Conservation (phyloP, 257 asterid genomes). For the Datura wrightii region DNA sequence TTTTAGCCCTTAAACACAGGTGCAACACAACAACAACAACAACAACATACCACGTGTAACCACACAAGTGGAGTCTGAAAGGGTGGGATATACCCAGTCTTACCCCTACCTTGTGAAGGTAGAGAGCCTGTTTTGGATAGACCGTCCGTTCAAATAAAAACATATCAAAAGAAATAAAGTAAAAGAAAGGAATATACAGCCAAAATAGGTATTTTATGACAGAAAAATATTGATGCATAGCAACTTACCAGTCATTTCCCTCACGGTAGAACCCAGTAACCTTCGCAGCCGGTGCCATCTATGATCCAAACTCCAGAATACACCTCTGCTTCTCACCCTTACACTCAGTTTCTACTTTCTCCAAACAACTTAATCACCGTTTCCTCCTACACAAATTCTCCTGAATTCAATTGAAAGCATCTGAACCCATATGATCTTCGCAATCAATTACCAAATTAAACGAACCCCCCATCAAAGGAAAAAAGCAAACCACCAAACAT, state of each 20-base stretch:
- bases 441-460: constrained; percentile 51
- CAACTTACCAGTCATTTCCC: constrained; percentile 79
- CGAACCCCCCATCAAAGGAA: constrained; percentile 46
- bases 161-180: neutral
- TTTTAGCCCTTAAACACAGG: neutral
- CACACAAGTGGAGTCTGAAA: neutral
- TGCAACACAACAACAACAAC: constrained; percentile 9
- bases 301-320: constrained; percentile 33
- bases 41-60: neutral
- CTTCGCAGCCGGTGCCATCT: constrained; percentile 82
- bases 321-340: constrained; percentile 15
- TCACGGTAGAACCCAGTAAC: constrained; percentile 68
- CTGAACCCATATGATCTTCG: constrained; percentile 47
- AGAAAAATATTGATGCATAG: constrained; percentile 26
- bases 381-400: constrained; percentile 28
- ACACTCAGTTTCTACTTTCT: constrained; percentile 27
- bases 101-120: neutral
- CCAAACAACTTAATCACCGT: constrained; percentile 18
- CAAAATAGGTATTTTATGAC: neutral
- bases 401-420: constrained; percentile 43
- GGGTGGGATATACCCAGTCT: neutral
- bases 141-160: neutral
- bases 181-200: neutral
- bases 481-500: constrained; percentile 66
- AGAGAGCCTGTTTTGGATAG: neutral